Conservation (phyloP, 2,329 filamentous ascomycete species). For the Fusarium chaquense region DNA sequence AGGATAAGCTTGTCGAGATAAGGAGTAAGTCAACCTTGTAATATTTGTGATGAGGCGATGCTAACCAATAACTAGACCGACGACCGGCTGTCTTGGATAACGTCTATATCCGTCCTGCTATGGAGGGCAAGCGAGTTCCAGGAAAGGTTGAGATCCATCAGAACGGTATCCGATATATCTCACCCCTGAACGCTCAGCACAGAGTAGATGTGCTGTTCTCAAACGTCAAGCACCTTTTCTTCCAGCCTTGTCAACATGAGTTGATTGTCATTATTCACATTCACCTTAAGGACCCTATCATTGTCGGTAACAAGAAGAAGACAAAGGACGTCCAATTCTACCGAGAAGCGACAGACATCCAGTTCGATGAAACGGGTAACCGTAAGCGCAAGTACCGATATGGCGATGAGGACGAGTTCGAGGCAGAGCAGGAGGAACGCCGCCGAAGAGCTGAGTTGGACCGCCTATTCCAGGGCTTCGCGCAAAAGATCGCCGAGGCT, state of each 20-base stretch:
- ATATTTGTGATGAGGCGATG: not conserved
- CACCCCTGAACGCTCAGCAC: constrained; percentile 81
- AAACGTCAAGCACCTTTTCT: constrained; percentile 98
- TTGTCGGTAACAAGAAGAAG: constrained; percentile 97
- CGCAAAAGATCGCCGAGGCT: constrained; percentile 97
- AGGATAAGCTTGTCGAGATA: constrained; percentile 96
- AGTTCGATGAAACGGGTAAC: constrained; percentile 98
- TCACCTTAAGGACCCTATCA: constrained; percentile 96
- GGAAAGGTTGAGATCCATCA: constrained; percentile 98
- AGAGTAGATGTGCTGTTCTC: constrained; percentile 95
- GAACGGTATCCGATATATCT: constrained; percentile 96
- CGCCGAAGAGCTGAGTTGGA: constrained; percentile 91
- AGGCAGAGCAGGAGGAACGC: constrained; percentile 97
- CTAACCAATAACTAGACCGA: constrained; percentile 75
- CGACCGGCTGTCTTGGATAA: constrained; percentile 91
- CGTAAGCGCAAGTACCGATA: constrained; percentile 97
- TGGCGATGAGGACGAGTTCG: constrained; percentile 98
- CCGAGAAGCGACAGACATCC: constrained; percentile 96
- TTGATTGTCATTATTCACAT: constrained; percentile 98
- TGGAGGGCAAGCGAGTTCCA: constrained; percentile 96
- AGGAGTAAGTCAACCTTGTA: constrained; percentile 72
- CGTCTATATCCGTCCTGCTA: constrained; percentile 92
- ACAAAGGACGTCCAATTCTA: constrained; percentile 99
- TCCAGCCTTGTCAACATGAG: constrained; percentile 96
- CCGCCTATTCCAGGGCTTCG: constrained; percentile 94